These are phyloP conservation scores for Heliosperma pusillum DNA, from an alignment of 148 eudicot species.

Conservation along the genomic window DNA sequence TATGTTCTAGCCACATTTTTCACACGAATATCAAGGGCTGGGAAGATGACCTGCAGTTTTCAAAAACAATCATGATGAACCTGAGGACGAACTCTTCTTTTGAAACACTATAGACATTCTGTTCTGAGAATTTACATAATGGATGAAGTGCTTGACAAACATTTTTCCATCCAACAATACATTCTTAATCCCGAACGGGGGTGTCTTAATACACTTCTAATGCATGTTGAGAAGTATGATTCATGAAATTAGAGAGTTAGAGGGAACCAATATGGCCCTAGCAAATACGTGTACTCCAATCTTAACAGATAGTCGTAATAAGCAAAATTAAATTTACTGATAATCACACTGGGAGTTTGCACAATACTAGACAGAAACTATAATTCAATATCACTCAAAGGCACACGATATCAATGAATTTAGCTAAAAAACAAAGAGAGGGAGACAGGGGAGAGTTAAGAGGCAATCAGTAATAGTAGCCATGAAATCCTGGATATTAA, in stretches of 20 bases:
- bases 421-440: neutral
- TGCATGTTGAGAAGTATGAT: neutral
- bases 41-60: conserved; percentile 74
- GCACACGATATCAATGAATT: neutral
- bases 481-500: neutral
- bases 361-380: neutral
- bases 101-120: neutral
- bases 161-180: neutral
- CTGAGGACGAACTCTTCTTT: conserved; percentile 1
- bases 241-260: neutral
- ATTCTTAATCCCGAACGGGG: neutral
- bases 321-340: no score
- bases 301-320: neutral
- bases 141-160: neutral
- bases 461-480: neutral
- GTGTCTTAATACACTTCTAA: neutral
- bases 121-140: no score
- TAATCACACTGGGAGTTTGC: neutral
- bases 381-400: neutral
- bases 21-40: conserved; percentile 95
- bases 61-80: neutral
- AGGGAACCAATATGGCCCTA: neutral
- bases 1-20: conserved; percentile 96
- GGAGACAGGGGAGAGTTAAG: neutral
- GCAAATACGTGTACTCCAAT: neutral